These are phyloP conservation scores for Galeopsis tetrahit DNA, from an alignment of 257 asterid genomes.

Conservation along the genomic window DNA sequence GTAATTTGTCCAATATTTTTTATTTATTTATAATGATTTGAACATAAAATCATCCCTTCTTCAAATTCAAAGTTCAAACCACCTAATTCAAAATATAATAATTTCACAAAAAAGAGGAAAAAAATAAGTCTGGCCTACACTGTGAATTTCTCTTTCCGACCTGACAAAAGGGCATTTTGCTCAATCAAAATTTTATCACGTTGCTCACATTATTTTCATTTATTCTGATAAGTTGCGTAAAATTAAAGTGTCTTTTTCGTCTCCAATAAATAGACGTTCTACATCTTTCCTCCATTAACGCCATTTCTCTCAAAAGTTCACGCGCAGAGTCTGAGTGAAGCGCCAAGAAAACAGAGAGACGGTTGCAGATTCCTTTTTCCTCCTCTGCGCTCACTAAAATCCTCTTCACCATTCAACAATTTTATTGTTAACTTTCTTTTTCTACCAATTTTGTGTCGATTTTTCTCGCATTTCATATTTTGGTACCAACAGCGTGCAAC, in stretches of 20 bases:
- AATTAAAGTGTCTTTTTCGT: conserved; percentile 16
- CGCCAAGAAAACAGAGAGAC: conserved; percentile 15
- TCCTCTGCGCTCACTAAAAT: conserved; percentile 16
- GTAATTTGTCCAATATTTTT: no score
- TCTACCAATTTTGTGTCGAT: conserved; percentile 18
- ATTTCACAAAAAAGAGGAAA: no score
- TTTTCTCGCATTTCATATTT: conserved; percentile 9
- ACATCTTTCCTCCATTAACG: conserved; percentile 21
- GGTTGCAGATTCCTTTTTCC: conserved; percentile 20
- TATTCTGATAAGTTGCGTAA: neutral
- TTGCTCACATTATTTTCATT: neutral
- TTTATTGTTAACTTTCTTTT: conserved; percentile 6
- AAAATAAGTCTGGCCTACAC: no score
- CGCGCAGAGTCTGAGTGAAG: conserved; percentile 24
- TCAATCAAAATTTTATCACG: neutral
- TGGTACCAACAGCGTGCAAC: conserved; percentile 25
- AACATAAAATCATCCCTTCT: no score
- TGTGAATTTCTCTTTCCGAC: neutral
- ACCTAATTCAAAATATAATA: no score
- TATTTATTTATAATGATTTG: no score
- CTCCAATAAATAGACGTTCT: neutral
- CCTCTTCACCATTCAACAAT: neutral
- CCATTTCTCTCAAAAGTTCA: conserved; percentile 32
- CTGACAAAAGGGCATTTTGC: neutral
- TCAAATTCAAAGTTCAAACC: no score